Evolutionary conservation across 2,329 filamentous ascomycete genomes (phyloP).

Genomic region (Balansia obtecta): DNA sequence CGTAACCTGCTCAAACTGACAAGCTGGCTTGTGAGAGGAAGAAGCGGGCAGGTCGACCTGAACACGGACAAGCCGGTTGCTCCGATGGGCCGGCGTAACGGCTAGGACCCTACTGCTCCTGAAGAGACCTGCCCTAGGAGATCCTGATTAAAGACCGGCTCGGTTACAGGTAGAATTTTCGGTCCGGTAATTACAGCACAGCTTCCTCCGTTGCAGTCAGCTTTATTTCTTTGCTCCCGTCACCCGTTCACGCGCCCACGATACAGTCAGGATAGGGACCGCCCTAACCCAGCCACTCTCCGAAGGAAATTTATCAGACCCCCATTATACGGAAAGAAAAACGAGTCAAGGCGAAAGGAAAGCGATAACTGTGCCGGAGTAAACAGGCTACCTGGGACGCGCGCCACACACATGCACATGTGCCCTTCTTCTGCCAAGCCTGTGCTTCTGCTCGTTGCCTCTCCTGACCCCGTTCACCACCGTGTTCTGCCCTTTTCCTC

Average conservation of each 20-base stretch:
- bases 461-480: background rate
- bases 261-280: too few relatives aligned
- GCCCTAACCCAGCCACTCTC: too few relatives aligned
- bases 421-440: background rate
- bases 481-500: background rate
- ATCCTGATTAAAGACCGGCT: background rate
- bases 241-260: background rate
- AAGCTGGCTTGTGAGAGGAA: too few relatives aligned
- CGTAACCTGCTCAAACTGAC: too few relatives aligned
- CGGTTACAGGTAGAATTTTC: background rate
- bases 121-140: background rate
- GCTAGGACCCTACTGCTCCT: background rate
- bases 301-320: too few relatives aligned
- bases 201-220: background rate
- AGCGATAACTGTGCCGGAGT: background rate
- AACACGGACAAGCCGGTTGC: slow-evolving; percentile 3
- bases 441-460: background rate
- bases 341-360: background rate
- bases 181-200: background rate
- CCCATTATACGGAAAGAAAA: background rate
- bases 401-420: background rate
- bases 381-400: background rate
- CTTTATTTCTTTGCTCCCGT: background rate
- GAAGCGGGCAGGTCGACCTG: too few relatives aligned
- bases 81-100: slow-evolving; percentile 1